These are phyloP conservation scores for Noccaea bulbosa DNA, from an alignment of 345 rosid genomes.

Conservation along the genomic window DNA sequence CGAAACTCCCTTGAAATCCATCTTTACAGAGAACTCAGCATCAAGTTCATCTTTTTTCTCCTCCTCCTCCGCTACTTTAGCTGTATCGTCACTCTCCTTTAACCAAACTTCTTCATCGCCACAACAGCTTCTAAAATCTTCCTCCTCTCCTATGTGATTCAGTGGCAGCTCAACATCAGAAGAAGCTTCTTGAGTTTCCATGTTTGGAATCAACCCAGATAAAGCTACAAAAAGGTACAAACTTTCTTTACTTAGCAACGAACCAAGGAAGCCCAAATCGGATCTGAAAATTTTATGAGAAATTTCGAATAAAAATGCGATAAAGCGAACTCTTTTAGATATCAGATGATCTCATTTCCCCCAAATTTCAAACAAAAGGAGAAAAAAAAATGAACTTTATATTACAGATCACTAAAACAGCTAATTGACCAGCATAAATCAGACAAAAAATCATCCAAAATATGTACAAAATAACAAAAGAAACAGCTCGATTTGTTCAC, in stretches of 20 bases:
- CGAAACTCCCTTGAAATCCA: conserved; percentile 87
- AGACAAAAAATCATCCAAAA: conserved; percentile 15
- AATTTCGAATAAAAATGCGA: background rate
- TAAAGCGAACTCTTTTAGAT: conserved; percentile 15
- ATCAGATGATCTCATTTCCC: conserved; percentile 21
- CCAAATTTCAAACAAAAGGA: conserved; percentile 29
- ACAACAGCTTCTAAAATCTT: conserved; percentile 91
- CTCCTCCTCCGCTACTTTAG: conserved; percentile 46
- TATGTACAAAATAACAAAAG: conserved; percentile 24
- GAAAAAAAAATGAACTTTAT: conserved; percentile 23
- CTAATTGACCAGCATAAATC: conserved; percentile 48
- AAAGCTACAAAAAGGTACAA: conserved; percentile 38
- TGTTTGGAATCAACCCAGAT: conserved; percentile 31
- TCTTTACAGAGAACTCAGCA: conserved; percentile 78
- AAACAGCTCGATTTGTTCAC: conserved; percentile 40
- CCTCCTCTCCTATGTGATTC: conserved; percentile 66
- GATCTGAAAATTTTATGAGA: conserved; percentile 37
- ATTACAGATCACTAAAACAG: conserved; percentile 26
- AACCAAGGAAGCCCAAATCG: conserved; percentile 26
- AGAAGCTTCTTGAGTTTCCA: conserved; percentile 55
- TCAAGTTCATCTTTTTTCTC: conserved; percentile 50
- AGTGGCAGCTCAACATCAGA: conserved; percentile 44
- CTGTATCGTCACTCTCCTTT: conserved; percentile 63
- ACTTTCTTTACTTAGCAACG: conserved; percentile 36
- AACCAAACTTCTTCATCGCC: conserved; percentile 90